Percentiles rank a stretch among this genome's conserved stretches.
Conservation (phyloP, 192 early-diverging fungal genomes). For the Obelidium mucronatum region DNA sequence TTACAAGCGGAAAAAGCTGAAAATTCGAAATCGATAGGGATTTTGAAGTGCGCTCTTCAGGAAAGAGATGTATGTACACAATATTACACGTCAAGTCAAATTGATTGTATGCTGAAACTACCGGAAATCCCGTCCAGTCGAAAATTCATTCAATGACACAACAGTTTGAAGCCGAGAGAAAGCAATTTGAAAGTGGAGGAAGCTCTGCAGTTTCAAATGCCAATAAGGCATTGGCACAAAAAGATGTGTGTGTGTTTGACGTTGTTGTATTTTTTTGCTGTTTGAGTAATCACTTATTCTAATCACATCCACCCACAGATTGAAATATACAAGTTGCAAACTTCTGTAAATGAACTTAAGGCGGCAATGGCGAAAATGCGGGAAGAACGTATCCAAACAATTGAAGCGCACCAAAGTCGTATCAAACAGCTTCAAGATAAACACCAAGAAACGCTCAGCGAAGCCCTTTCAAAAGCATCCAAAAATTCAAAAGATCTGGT, state of each 20-base stretch:
- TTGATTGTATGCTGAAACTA: no score
- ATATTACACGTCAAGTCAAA: no score
- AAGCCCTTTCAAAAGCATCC: conserved; percentile 2
- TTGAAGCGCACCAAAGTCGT: conserved; percentile 61
- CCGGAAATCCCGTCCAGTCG: neutral
- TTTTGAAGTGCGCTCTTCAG: neutral
- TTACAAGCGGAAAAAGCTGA: neutral
- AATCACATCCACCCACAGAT: no score
- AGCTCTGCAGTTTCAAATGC: conserved; percentile 31
- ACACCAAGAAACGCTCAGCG: conserved; percentile 47
- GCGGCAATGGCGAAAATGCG: neutral
- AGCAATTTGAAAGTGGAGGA: conserved; percentile 24
- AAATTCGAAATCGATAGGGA: neutral
- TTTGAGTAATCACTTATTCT: no score
- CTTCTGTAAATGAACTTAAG: conserved; percentile 9
- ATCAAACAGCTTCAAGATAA: conserved; percentile 61
- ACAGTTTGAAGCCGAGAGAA: conserved; percentile 20
- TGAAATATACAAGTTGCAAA: conserved; percentile 20
- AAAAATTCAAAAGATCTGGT: neutral
- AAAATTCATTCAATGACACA: conserved; percentile 19
- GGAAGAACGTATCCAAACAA: conserved; percentile 41
- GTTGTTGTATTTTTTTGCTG: neutral
- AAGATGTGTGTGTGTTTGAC: conserved; percentile 38
- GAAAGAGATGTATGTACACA: neutral
- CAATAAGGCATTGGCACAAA: conserved; percentile 43